Evolutionary conservation across 176 grass and related monocot genomes (phyloP).

Genomic region (Hyparrhenia diplandra): DNA sequence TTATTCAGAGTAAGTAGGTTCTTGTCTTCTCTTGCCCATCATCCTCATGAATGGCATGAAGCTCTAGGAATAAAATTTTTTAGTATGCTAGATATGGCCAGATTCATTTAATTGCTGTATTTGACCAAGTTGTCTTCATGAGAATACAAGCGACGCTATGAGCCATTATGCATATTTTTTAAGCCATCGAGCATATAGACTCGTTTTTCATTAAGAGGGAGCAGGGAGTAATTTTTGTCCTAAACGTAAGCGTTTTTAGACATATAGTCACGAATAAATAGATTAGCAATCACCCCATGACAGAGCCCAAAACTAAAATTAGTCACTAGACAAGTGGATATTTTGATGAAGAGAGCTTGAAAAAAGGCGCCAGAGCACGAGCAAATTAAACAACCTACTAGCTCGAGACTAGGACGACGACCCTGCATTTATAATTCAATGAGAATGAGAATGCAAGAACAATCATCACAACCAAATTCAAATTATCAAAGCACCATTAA

Average conservation of each 20-base stretch:
- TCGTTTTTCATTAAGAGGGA: too few species aligned
- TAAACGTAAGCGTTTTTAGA: too few species aligned
- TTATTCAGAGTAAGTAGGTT: background rate
- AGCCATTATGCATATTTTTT: too few species aligned
- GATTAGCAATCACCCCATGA: conserved; percentile 1
- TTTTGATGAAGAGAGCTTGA: background rate
- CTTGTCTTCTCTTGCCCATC: background rate
- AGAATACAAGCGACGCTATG: background rate
- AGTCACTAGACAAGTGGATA: background rate
- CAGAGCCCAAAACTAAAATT: background rate
- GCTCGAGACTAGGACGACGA: background rate
- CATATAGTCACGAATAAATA: background rate
- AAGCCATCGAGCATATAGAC: too few species aligned
- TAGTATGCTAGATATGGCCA: background rate
- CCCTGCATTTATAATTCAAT: background rate
- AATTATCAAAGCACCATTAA: too few species aligned
- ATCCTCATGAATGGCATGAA: background rate
- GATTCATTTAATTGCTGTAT: background rate
- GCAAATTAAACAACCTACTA: conserved; percentile 12
- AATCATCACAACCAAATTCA: background rate
- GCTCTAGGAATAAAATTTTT: background rate
- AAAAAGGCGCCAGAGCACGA: background rate
- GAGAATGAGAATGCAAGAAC: background rate
- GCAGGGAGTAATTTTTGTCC: too few species aligned
- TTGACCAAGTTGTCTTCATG: background rate